phyloP scores from a whole-genome alignment of 2,329 filamentous ascomycete genomes.

The Talaromyces islandicus region DNA sequence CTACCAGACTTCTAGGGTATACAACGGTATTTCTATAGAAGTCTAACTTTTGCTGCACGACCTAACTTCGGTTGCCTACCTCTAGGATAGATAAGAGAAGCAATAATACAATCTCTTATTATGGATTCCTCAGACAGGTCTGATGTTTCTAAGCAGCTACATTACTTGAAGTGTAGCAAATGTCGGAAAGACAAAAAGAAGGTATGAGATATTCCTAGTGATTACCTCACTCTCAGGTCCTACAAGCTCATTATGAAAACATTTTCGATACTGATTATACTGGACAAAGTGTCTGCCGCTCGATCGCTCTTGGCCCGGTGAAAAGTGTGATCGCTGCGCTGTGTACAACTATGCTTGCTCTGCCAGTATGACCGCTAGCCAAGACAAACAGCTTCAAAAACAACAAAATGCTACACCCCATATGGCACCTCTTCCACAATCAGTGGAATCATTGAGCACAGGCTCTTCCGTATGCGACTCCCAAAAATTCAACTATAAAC shows the following conservation, averaged over 20 bases:
- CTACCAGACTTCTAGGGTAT: background rate
- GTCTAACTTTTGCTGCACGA: background rate
- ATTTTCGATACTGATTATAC: background rate
- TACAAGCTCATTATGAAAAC: background rate
- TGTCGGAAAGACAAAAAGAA: background rate
- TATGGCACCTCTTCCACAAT: background rate
- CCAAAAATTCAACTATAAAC: background rate
- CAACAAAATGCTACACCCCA: background rate
- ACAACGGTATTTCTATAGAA: background rate
- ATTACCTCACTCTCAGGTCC: background rate
- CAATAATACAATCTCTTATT: background rate
- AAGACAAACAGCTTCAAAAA: slow-evolving; percentile 17
- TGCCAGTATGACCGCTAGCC: background rate
- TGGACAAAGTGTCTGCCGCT: background rate
- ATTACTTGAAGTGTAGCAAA: background rate
- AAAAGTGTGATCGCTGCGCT: background rate
- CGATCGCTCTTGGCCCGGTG: background rate
- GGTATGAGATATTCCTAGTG: background rate
- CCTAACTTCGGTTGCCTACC: background rate
- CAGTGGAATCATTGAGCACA: too few relatives aligned
- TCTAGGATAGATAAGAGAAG: background rate
- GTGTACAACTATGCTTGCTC: background rate
- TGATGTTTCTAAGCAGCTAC: background rate
- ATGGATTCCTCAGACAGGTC: background rate
- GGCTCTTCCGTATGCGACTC: too few relatives aligned